These are phyloP conservation scores for Sporothrix phasma DNA, from an alignment of 2,329 filamentous ascomycete species.

Conservation along the genomic window DNA sequence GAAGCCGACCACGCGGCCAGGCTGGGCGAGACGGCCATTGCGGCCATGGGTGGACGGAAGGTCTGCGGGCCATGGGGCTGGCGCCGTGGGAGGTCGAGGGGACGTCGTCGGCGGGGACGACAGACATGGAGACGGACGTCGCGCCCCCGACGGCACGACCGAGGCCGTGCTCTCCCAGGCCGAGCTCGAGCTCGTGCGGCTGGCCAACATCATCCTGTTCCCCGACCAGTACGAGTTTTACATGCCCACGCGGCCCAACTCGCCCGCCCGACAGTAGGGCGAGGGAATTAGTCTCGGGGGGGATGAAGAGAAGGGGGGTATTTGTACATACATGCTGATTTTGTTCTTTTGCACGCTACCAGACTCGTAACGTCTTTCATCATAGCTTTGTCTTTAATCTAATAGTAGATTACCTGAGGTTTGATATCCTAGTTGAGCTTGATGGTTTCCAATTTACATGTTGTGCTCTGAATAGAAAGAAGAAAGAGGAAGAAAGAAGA, in stretches of 20 bases:
- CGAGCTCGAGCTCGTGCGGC: conserved; percentile 42
- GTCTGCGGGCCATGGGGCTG: conserved; percentile 48
- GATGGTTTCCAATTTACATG: too few species aligned
- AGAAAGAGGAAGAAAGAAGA: too few species aligned
- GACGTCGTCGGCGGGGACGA: background rate
- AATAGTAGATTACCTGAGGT: background rate
- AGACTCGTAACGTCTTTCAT: too few species aligned
- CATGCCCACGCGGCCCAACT: conserved; percentile 30
- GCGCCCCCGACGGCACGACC: background rate
- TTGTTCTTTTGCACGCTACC: too few species aligned
- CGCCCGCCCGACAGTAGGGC: conserved; percentile 13
- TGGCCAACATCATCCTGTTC: conserved; percentile 49
- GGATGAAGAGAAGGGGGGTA: background rate
- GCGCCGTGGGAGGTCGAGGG: conserved; percentile 36
- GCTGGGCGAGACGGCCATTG: conserved; percentile 42
- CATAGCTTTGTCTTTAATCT: too few species aligned
- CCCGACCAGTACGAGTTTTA: conserved; percentile 42
- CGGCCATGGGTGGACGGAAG: conserved; percentile 40
- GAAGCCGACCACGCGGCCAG: conserved; percentile 42
- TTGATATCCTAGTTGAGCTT: too few species aligned
- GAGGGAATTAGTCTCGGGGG: background rate
- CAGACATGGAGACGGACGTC: conserved; percentile 19
- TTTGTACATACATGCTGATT: background rate
- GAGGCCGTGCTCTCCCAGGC: conserved; percentile 23
- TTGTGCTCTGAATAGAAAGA: too few species aligned